Conservation (phyloP, 2,329 filamentous ascomycete genomes). For the Decorospora gaudefroyi region DNA sequence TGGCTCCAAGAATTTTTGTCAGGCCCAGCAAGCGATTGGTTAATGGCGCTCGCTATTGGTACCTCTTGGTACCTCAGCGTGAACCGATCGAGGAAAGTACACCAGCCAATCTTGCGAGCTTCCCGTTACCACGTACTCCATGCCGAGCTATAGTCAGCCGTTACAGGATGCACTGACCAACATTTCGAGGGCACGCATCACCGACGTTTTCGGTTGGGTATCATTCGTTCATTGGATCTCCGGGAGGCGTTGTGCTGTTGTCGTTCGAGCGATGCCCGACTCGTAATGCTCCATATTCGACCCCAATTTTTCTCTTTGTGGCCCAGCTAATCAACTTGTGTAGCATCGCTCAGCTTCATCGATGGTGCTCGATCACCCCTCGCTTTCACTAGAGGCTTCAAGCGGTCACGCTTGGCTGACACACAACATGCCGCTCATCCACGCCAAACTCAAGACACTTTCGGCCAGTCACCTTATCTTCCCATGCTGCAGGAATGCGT, state of each 20-base stretch:
- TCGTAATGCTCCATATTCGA: conserved; percentile 28
- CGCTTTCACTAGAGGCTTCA: conserved; percentile 29
- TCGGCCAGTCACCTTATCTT: conserved; percentile 57
- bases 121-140: conserved; percentile 20
- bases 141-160: conserved; percentile 24
- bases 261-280: conserved; percentile 29
- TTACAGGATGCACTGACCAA: conserved; percentile 36
- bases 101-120: conserved; percentile 26
- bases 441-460: conserved; percentile 40
- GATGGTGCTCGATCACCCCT: conserved; percentile 31
- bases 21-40: conserved; percentile 36
- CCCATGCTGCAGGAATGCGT: conserved; percentile 47
- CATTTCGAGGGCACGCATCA: conserved; percentile 21
- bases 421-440: conserved; percentile 35
- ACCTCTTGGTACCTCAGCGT: conserved; percentile 29
- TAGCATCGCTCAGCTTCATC: conserved; percentile 40
- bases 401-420: conserved; percentile 40
- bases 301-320: conserved; percentile 29
- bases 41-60: conserved; percentile 28
- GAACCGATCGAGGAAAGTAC: conserved; percentile 25
- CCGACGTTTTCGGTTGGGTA: conserved; percentile 27
- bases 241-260: conserved; percentile 21
- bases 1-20: conserved; percentile 34
- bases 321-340: conserved; percentile 45
- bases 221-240: conserved; percentile 19